Evolutionary conservation across 208 protist species (phyloP), one percentile per base, ranked within the genome.

Genomic region (Trypanosoma conorhini): DNA sequence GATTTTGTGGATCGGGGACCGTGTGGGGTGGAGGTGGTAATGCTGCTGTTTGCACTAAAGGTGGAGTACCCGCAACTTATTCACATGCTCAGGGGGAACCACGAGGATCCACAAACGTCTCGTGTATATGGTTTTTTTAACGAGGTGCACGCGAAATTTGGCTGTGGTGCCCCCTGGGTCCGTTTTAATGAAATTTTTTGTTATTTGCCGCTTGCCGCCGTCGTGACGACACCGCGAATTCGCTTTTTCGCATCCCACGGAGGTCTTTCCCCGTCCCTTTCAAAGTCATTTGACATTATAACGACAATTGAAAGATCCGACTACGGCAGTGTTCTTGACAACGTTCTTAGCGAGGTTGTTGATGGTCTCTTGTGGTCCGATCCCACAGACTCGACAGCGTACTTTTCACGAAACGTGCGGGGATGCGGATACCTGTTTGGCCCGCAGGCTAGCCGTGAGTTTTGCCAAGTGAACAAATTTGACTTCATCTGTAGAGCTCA

Each of bases 341-440:
- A 99, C 3, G 93, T 97, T 5, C 93, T 99, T 70, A 95, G 85
- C 51, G 93, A 98, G 35, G 78, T 99, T 31, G 80, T 99, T 12
- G 98, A 98, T 74, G 99, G 99, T 54, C 83, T 99, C 19, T 80
- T 99, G 9, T 99, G 98, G 98, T 97, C 96, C 5, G 99, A 99
- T 81, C 98, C 99, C 28, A 89, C 67, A 12, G 97, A 59, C 79
- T 89, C 73, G 71, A 89, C 59, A 71, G 93, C 40, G 33, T 70
- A 92, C 17, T 99, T 94, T 89, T 80, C 84, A 31, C 94, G 97
- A 51, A 99, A 99, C 70, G 97, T 99, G 35, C 91, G 98, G 60
- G 98, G 98, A 56, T 98, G 99, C 46, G 99, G 97, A 19, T 98
- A 97, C 65, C 96, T 96, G 10, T 99, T 99, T 80, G 98, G 95